phyloP scores from a whole-genome alignment of 495 filamentous ascomycete species.

The Neurospora pannonica region DNA sequence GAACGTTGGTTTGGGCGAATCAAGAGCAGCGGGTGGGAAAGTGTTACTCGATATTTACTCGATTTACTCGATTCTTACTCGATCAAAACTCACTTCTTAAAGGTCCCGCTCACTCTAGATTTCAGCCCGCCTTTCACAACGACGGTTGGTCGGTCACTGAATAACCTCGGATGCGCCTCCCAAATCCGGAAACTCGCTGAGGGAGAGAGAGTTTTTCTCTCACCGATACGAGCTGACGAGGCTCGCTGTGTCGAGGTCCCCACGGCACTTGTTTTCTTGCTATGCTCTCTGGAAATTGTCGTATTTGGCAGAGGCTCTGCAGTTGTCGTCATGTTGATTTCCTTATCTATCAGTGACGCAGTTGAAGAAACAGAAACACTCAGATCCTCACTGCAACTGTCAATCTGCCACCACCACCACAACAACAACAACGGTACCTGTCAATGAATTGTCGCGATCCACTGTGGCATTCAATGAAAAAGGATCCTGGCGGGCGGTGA shows the following conservation, averaged over 20 bases:
- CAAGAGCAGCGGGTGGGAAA: background rate
- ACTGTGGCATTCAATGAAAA: background rate
- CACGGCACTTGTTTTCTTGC: background rate
- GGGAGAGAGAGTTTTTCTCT: background rate
- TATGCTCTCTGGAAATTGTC: background rate
- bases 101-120: background rate
- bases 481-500: background rate
- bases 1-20: background rate
- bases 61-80: constrained; percentile 31
- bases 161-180: background rate
- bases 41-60: background rate
- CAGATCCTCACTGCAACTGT: background rate
- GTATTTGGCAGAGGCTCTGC: background rate
- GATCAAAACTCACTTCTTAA: constrained; percentile 20
- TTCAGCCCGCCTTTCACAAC: background rate
- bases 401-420: background rate
- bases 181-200: background rate
- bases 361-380: background rate
- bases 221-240: background rate
- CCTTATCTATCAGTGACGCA: background rate
- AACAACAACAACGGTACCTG: constrained; percentile 14
- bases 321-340: background rate
- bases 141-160: background rate
- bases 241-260: no score
- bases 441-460: background rate